A percentile compares a stretch with the other conserved stretches of the same genome.
Evolutionary conservation across 1,139 yeast species (phyloP).

Genomic region (Zygosaccharomyces pseudobailii): DNA sequence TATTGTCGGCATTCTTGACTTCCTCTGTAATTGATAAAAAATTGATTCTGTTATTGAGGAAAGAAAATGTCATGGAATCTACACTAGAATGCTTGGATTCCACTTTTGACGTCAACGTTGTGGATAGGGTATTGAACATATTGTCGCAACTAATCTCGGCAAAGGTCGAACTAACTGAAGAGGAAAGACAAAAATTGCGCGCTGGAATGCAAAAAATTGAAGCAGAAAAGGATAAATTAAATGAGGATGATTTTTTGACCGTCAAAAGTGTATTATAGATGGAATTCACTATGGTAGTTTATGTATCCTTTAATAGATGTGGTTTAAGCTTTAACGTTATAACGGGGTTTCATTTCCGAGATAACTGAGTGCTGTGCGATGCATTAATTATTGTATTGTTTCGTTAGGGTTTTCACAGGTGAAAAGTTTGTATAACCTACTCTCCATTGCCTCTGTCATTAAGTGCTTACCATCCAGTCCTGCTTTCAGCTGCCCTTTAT

Average conservation of each 20-base stretch:
- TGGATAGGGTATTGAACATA: conserved; percentile 58
- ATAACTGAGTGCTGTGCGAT: neutral
- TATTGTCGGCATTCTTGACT: conserved; percentile 54
- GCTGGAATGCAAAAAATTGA: conserved; percentile 43
- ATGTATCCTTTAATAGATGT: neutral
- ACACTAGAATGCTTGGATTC: conserved; percentile 38
- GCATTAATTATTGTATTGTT: conserved; percentile 18
- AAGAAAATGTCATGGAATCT: conserved; percentile 39
- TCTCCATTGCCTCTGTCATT: conserved; percentile 41
- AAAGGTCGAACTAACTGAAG: conserved; percentile 44
- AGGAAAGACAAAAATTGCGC: conserved; percentile 43
- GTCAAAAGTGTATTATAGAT: conserved; percentile 44
- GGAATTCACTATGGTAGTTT: neutral
- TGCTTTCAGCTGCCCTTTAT: conserved; percentile 24
- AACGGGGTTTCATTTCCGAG: conserved; percentile 20
- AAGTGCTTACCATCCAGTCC: conserved; percentile 37
- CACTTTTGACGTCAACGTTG: conserved; percentile 47
- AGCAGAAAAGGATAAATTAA: conserved; percentile 42
- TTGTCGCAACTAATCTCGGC: conserved; percentile 45
- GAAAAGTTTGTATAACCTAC: conserved; percentile 44
- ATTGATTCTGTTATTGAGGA: conserved; percentile 39
- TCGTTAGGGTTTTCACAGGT: conserved; percentile 50
- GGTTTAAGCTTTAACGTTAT: neutral
- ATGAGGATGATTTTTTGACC: conserved; percentile 48
- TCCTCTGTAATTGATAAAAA: conserved; percentile 42